Base-by-base conservation (phyloP, 2,329 filamentous ascomycete genomes). In the Ploettnerulaceae sp. region DNA sequence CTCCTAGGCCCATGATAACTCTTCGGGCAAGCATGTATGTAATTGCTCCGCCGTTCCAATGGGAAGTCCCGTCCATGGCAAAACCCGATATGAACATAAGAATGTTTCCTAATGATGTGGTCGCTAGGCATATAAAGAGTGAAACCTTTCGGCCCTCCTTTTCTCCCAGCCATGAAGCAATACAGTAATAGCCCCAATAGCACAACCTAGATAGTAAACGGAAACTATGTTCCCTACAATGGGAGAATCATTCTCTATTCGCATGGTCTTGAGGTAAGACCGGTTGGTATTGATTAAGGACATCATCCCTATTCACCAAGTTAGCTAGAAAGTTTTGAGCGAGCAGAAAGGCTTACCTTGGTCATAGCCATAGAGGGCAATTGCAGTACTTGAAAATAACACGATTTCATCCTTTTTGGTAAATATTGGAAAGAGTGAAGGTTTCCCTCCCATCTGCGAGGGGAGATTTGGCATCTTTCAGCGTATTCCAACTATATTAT, bases 331-430 rank as follows among this genome's bases (percentile, higher is more conserved):
- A 11, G n/a, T 14, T 33, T 17, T 42, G 26, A 35, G n/a, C 5
- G 17, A 11, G 21, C 6, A 14, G 18, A 12, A 34, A 18, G 8
- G 32, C 15, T 6, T 52, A 61, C 86, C 86, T 67, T 91, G 86
- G 65, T 91, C 86, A 71, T 91, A 91, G 54, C 87, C 87, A 63
- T 93, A 93, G n/a, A 93, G 71, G 61, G 64, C 64, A 42, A 70
- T 69, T 36, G 66, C 66, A 8, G 65, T 65, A 33, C 64, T 67
- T 15, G 63, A 67, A 55, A 69, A 69, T 6, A 64, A 41, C 12
- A 68, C 60, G 35, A 68, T 64, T 52, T 65, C 60, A 46, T 57
- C 49, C 49, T 65, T 63, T 54, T 66, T 66, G 3, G 65, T 61
- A 31, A 47, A 47, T 3, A 34, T 34, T 12, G 60, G 60, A 15